Percentiles rank a stretch among this genome's conserved stretches.
Evolutionary conservation across 768 basidiomycete genomes (phyloP).

Genomic region (Gloeostereum incarnatum): DNA sequence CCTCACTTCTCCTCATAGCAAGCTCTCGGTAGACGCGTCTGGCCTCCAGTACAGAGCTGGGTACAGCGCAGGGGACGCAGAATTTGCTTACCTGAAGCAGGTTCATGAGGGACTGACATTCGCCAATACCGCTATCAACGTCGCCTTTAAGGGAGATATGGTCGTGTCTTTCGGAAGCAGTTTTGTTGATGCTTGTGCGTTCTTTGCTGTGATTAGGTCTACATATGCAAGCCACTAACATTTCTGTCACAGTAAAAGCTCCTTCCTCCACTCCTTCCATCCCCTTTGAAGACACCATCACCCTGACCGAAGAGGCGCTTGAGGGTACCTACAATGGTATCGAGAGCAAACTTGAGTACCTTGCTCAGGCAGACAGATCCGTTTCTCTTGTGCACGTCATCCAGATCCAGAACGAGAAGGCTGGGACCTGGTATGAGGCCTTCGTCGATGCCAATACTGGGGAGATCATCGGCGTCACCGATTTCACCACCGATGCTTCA

Average conservation of each 20-base stretch:
- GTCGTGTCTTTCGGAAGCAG: conserved; percentile 21
- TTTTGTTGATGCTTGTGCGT: conserved; percentile 19
- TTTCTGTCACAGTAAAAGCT: conserved; percentile 8
- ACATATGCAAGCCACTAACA: background rate
- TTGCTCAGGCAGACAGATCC: conserved; percentile 17
- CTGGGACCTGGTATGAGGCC: conserved; percentile 35
- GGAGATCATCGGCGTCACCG: conserved; percentile 29
- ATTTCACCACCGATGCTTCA: conserved; percentile 26
- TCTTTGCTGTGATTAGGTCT: background rate
- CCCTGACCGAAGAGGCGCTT: conserved; percentile 16
- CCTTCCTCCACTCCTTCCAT: conserved; percentile 16
- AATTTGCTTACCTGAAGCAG: conserved; percentile 6
- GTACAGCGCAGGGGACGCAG: conserved; percentile 1
- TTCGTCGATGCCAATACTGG: conserved; percentile 33
- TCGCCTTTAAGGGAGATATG: conserved; percentile 20
- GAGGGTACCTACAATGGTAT: conserved; percentile 19
- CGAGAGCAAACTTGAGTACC: conserved; percentile 19
- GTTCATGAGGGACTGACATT: conserved; percentile 9
- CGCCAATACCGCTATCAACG: conserved; percentile 26
- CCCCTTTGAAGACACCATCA: conserved; percentile 16
- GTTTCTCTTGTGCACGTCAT: conserved; percentile 22
- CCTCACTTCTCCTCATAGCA: conserved; percentile 6
- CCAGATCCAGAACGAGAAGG: conserved; percentile 29
- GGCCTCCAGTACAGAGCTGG: conserved; percentile 5
- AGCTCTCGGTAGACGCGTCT: conserved; percentile 2